phyloP scores from a whole-genome alignment of 768 basidiomycete genomes.

The Boletus rex-veris region DNA sequence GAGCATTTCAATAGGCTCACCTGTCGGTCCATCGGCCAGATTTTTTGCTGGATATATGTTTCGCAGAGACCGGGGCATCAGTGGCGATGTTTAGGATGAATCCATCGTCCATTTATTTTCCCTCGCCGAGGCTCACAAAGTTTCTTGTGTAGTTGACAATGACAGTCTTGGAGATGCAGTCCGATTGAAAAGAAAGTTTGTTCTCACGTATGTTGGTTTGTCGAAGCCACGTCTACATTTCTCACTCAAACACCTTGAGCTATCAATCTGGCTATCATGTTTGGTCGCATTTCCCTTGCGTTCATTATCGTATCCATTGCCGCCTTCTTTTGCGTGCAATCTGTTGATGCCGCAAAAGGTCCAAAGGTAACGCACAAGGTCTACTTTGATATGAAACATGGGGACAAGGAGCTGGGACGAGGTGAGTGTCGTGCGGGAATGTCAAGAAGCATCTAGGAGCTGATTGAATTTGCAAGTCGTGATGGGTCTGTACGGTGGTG shows the following conservation, averaged over 20 bases:
- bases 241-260: conserved; percentile 7
- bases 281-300: conserved; percentile 58
- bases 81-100: conserved; percentile 70
- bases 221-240: conserved; percentile 24
- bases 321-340: conserved; percentile 67
- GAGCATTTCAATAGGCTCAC: conserved; percentile 35
- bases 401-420: conserved; percentile 80
- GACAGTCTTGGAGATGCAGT: background rate
- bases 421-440: conserved; percentile 42
- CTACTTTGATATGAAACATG: conserved; percentile 94
- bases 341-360: conserved; percentile 77
- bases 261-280: conserved; percentile 35
- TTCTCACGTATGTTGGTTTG: conserved; percentile 19
- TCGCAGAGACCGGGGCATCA: conserved; percentile 31
- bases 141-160: too few relatives aligned
- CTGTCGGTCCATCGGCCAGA: conserved; percentile 78
- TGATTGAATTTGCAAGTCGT: conserved; percentile 47
- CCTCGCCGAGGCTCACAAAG: background rate
- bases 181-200: conserved; percentile 15
- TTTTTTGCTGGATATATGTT: conserved; percentile 39
- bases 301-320: conserved; percentile 61
- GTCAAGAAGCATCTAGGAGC: background rate
- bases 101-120: conserved; percentile 58
- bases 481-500: conserved; percentile 89
- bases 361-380: conserved; percentile 91